These are phyloP conservation scores for Knoxdaviesia proteae DNA, from an alignment of 2,329 filamentous ascomycete genomes.

Conservation along the genomic window DNA sequence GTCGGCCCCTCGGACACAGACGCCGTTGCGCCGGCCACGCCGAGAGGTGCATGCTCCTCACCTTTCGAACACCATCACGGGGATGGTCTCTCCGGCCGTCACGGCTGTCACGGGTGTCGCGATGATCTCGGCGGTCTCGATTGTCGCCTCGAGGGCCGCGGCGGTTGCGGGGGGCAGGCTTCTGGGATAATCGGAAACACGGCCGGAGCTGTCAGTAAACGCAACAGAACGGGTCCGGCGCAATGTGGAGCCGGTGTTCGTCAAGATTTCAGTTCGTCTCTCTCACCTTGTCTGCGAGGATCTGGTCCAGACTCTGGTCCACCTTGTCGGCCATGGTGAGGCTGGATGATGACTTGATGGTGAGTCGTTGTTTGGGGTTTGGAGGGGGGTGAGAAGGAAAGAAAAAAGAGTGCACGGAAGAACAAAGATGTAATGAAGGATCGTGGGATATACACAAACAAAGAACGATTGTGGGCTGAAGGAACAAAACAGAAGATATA, in stretches of 20 bases:
- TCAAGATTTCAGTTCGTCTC: not conserved
- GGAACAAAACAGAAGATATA: no score
- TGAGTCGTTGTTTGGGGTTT: no score
- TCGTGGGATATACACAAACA: not conserved
- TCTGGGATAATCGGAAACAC: no score
- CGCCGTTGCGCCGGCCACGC: no score
- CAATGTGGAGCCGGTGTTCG: no score
- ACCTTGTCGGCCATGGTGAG: constrained; percentile 20
- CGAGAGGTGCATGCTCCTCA: constrained; percentile 13
- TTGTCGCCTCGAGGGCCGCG: constrained; percentile 5
- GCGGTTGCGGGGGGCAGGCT: no score
- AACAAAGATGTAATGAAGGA: not conserved
- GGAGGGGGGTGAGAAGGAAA: no score
- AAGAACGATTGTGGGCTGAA: no score
- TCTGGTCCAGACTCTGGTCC: constrained; percentile 35
- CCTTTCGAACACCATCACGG: constrained; percentile 83
- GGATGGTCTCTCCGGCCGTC: constrained; percentile 22
- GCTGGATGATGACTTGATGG: not conserved
- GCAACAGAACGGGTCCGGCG: no score
- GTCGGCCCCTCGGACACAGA: no score
- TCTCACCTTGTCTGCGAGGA: constrained; percentile 27
- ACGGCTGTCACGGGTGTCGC: constrained; percentile 6
- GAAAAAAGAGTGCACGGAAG: not conserved
- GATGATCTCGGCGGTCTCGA: constrained; percentile 13
- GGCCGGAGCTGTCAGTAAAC: no score